Evolutionary conservation across 805 yeast genomes (phyloP).

Genomic region (Sugiyamaella lignohabitans): DNA sequence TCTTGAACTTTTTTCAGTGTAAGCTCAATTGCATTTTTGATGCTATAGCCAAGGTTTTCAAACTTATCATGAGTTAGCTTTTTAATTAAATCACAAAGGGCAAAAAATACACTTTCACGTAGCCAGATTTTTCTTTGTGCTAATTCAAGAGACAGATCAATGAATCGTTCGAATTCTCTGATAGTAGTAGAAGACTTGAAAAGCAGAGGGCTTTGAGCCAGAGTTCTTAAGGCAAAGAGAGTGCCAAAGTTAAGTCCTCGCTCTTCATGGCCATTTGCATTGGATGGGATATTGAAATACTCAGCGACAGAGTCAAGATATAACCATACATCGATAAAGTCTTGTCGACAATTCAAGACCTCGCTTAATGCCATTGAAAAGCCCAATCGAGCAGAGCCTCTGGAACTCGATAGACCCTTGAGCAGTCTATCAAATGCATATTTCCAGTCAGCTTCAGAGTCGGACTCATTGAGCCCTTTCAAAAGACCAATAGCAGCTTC

Average conservation of each 20-base stretch:
- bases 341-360: slow-evolving; percentile 27
- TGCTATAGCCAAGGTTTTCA: neutral
- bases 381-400: slow-evolving; percentile 81
- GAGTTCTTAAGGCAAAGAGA: slow-evolving; percentile 74
- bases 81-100: slow-evolving; percentile 50
- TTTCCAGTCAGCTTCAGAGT: slow-evolving; percentile 55
- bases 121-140: slow-evolving; percentile 73
- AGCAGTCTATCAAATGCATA: slow-evolving; percentile 75
- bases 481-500: slow-evolving; percentile 63
- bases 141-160: slow-evolving; percentile 47
- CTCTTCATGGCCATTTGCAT: slow-evolving; percentile 72
- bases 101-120: slow-evolving; percentile 70
- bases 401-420: slow-evolving; percentile 73
- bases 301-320: slow-evolving; percentile 34
- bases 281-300: slow-evolving; percentile 37
- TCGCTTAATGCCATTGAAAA: slow-evolving; percentile 85
- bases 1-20: slow-evolving; percentile 44
- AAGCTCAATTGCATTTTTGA: slow-evolving; percentile 13
- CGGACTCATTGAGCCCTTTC: slow-evolving; percentile 44
- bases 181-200: slow-evolving; percentile 24
- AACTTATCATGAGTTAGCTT: slow-evolving; percentile 2
- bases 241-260: slow-evolving; percentile 75
- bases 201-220: slow-evolving; percentile 50
- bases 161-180: slow-evolving; percentile 37
- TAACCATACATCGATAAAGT: slow-evolving; percentile 34